Base-by-base conservation (phyloP, 2,329 filamentous ascomycete genomes). In the Lojkania enalia region DNA sequence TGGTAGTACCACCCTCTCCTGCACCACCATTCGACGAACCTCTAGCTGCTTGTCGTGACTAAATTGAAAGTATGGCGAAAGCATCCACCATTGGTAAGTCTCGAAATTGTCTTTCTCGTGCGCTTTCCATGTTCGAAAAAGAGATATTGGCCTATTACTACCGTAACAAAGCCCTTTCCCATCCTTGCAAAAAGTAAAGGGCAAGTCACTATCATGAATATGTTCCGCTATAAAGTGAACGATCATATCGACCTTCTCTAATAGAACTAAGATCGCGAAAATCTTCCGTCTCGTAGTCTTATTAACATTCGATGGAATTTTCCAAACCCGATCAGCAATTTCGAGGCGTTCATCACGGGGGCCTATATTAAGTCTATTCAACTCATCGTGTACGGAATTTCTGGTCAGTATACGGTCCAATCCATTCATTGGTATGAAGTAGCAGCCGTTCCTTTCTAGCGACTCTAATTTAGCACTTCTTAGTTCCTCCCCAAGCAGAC, bases 211-310 rank as follows among this genome's bases (percentile, higher is more conserved):
- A 18, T 46, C 43, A 15, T 2, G 19, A 3, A 41, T 35, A 12
- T 23, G 20, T 20, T 40, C 29, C 7, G 20, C 13, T 12, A 46
- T 29, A 25, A 46, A 46, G 27, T 27, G 20, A 9, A 15, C 13
- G 16, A 41, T 31, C 12, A 20, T 15, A 12, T 20, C 15, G 11
- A 20, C 20, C 14, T 46, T 46, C 19, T 35, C 29, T 11, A 41
- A 19, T 14, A 46, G 20, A 3, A 11, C n/a, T n/a, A 46, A 18
- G 13, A 32, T 40, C 3, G 43, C 43, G 19, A 46, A 46, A 9
- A 46, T 35, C 31, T 41, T 46, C 19, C 37, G 43, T 25, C 35
- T 20, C 14, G 27, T 20, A 11, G 39, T 7, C n/a, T 27, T 7
- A n/a, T n/a, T n/a, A n/a, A n/a, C n/a, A n/a, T n/a, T n/a, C n/a